A percentile compares a stretch with the other conserved stretches of the same genome.
Evolutionary conservation across 1,139 yeast species (phyloP).

Genomic region (Lodderomyces metapsilosis): DNA sequence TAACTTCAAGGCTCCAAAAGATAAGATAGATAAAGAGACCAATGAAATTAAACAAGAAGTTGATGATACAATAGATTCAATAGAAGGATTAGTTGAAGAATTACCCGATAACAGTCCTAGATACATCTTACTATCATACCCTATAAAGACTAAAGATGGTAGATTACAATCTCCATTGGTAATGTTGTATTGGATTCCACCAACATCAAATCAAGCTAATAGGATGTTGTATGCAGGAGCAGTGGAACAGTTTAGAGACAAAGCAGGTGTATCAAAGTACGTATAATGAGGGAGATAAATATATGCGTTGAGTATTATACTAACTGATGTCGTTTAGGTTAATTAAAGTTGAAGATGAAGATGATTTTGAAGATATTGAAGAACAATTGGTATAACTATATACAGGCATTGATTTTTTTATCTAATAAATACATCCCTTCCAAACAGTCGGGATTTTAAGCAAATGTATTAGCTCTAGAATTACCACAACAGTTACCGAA

Average conservation of each 20-base stretch:
- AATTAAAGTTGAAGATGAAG: slow-evolving; percentile 58
- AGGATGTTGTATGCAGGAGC: slow-evolving; percentile 92
- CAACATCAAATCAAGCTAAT: slow-evolving; percentile 72
- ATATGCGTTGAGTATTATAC: slow-evolving; percentile 14
- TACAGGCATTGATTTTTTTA: no score
- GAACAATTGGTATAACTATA: neutral
- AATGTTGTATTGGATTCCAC: slow-evolving; percentile 81
- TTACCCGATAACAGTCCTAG: slow-evolving; percentile 84
- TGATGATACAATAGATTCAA: slow-evolving; percentile 38
- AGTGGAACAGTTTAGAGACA: slow-evolving; percentile 70
- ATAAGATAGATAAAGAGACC: slow-evolving; percentile 52
- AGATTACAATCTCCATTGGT: slow-evolving; percentile 73
- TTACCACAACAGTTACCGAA: no score
- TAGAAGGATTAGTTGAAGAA: slow-evolving; percentile 68
- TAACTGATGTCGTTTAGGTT: slow-evolving; percentile 35
- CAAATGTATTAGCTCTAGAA: no score
- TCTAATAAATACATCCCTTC: no score
- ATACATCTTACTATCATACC: slow-evolving; percentile 75
- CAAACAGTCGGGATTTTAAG: no score
- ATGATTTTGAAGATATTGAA: slow-evolving; percentile 48
- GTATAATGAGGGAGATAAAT: slow-evolving; percentile 21
- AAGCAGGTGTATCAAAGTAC: slow-evolving; percentile 71
- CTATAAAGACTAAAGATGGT: slow-evolving; percentile 67
- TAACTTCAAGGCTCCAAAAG: no score
- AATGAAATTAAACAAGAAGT: slow-evolving; percentile 52